Conservation (phyloP, 2,329 filamentous ascomycete species). For the Neocucurbitaria cava region DNA sequence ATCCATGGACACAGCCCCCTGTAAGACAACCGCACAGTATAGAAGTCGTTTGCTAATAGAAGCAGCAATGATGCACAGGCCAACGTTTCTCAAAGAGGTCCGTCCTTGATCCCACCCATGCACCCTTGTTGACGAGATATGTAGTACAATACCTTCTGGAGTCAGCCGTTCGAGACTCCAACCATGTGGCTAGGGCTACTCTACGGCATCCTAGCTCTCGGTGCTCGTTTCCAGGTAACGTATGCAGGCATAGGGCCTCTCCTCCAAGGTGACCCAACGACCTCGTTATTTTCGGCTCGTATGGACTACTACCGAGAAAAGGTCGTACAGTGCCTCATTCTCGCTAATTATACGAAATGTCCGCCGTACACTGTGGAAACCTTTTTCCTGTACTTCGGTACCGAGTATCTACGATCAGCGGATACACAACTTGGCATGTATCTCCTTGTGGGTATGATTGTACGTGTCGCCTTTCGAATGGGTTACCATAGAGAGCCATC, state of each 20-base stretch:
- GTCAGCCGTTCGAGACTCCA: slow-evolving; percentile 43
- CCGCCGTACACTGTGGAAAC: slow-evolving; percentile 43
- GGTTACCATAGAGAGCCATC: slow-evolving; percentile 54
- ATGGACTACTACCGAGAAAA: slow-evolving; percentile 43
- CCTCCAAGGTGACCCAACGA: slow-evolving; percentile 7
- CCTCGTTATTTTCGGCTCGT: slow-evolving; percentile 25
- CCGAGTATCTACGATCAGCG: slow-evolving; percentile 36
- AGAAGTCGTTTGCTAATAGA: slow-evolving; percentile 5
- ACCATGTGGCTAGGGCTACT: slow-evolving; percentile 55
- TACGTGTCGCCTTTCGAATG: slow-evolving; percentile 48
- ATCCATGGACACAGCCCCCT: slow-evolving; percentile 35
- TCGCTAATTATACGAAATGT: slow-evolving; percentile 46
- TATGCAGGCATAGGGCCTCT: slow-evolving; percentile 12
- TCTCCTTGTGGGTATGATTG: slow-evolving; percentile 37
- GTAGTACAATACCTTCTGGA: slow-evolving; percentile 55
- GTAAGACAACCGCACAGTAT: slow-evolving; percentile 15
- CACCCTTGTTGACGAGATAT: slow-evolving; percentile 6
- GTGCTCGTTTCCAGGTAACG: slow-evolving; percentile 32
- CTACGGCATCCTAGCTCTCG: slow-evolving; percentile 49
- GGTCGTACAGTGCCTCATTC: slow-evolving; percentile 38
- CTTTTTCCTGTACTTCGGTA: slow-evolving; percentile 38
- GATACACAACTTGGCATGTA: slow-evolving; percentile 41
- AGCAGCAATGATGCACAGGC: slow-evolving; percentile 37
- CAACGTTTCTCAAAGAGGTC: slow-evolving; percentile 38
- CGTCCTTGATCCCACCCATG: neutral